Percentiles rank a stretch among this genome's conserved stretches.
phyloP scores from a whole-genome alignment of 2,329 filamentous ascomycete genomes.

The Diaporthe aspalathi region DNA sequence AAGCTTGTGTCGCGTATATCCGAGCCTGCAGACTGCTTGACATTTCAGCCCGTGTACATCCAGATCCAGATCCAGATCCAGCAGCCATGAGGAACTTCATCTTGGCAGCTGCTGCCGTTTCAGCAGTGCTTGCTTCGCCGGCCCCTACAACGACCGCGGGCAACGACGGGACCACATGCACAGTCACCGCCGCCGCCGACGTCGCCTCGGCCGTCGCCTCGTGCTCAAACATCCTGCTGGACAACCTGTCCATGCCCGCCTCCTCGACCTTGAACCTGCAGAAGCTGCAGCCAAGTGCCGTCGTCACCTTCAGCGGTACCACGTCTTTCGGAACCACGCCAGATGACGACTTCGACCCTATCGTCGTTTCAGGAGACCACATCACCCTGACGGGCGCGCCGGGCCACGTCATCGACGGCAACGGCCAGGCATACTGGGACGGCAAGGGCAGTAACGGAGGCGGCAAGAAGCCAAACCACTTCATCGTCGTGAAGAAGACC shows the following conservation, averaged over 20 bases:
- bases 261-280: constrained; percentile 51
- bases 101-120: constrained; percentile 21
- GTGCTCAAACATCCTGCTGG: constrained; percentile 52
- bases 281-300: constrained; percentile 48
- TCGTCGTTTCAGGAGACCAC: constrained; percentile 40
- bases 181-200: constrained; percentile 38
- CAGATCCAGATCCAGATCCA: neutral
- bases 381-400: constrained; percentile 41
- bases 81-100: constrained; percentile 19
- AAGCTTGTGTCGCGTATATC: neutral
- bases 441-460: constrained; percentile 53
- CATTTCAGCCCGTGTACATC: neutral
- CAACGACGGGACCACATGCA: constrained; percentile 35
- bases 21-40: neutral
- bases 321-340: constrained; percentile 38
- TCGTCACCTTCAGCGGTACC: constrained; percentile 44
- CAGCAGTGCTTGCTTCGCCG: constrained; percentile 22
- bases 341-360: constrained; percentile 34
- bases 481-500: constrained; percentile 61
- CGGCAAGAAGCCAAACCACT: constrained; percentile 53
- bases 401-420: constrained; percentile 41
- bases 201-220: constrained; percentile 42
- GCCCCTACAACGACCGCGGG: too few species aligned
- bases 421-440: constrained; percentile 45
- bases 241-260: constrained; percentile 50